These are phyloP conservation scores for Excoecaria cochinchinensis DNA, from an alignment of 345 rosid species.

Conservation along the genomic window DNA sequence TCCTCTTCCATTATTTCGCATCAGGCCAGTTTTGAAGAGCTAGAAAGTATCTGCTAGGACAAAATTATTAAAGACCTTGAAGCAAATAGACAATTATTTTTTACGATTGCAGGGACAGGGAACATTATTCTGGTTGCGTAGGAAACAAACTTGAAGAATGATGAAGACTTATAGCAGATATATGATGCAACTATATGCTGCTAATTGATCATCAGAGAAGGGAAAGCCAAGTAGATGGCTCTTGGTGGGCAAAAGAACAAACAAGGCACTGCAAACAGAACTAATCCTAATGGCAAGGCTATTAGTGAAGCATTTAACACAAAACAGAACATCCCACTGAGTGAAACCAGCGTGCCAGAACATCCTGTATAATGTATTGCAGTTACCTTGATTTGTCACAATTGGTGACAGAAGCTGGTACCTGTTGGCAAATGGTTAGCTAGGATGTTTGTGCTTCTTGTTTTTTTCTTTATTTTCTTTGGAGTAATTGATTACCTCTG, in stretches of 20 bases:
- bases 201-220: background rate
- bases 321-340: background rate
- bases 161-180: too few species aligned
- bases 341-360: background rate
- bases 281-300: background rate
- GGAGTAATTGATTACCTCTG: too few species aligned
- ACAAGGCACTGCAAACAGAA: background rate
- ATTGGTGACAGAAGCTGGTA: background rate
- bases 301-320: background rate
- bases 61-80: too few species aligned
- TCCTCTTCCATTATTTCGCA: too few species aligned
- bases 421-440: background rate
- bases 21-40: too few species aligned
- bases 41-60: too few species aligned
- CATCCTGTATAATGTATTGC: background rate
- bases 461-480: background rate
- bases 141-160: too few species aligned
- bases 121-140: too few species aligned
- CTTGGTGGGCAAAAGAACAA: background rate
- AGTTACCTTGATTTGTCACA: background rate
- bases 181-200: too few species aligned
- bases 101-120: too few species aligned
- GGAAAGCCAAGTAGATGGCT: background rate
- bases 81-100: too few species aligned
- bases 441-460: background rate